A percentile compares a stretch with the other conserved stretches of the same genome.
Evolutionary conservation across 371 early-diverging fungal species (phyloP).

Genomic region (Spiromyces aspiralis): DNA sequence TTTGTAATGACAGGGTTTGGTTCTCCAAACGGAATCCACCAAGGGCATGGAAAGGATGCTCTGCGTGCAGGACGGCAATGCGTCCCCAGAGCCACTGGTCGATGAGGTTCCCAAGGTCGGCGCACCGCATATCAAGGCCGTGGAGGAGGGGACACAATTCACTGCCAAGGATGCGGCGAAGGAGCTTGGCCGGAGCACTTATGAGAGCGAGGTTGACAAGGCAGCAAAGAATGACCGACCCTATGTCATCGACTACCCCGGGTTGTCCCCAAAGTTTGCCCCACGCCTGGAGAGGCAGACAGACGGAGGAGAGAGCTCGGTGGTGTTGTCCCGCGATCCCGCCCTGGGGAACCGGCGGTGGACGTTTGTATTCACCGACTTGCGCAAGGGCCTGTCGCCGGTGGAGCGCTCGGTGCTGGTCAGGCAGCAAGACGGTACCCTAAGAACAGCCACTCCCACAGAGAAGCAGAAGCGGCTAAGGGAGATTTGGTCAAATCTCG

Average conservation of each 20-base stretch:
- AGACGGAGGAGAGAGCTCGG: constrained; percentile 6
- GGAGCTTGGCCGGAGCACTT: constrained; percentile 52
- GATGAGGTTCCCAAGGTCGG: constrained; percentile 45
- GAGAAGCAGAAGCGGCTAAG: constrained; percentile 24
- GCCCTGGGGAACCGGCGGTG: constrained; percentile 22
- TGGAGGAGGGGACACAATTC: constrained; percentile 59
- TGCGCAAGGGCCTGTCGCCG: constrained; percentile 15
- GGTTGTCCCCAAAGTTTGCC: constrained; percentile 18
- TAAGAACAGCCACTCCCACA: constrained; percentile 22
- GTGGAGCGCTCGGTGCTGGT: constrained; percentile 24
- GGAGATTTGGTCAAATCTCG: constrained; percentile 17
- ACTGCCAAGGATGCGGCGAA: constrained; percentile 65
- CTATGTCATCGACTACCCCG: constrained; percentile 22
- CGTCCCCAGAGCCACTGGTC: constrained; percentile 40
- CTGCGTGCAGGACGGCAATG: constrained; percentile 30
- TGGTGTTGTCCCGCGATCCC: constrained; percentile 18
- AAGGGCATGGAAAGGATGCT: constrained; percentile 75
- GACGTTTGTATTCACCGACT: constrained; percentile 36
- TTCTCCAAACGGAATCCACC: constrained; percentile 41
- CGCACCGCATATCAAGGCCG: constrained; percentile 56
- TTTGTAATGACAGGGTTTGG: constrained; percentile 23
- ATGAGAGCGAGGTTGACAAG: constrained; percentile 42
- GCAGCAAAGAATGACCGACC: constrained; percentile 25
- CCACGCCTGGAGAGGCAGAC: constrained; percentile 11
- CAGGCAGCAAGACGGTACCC: constrained; percentile 26